Evolutionary conservation across 176 grass and related monocot genomes (phyloP).

Genomic region (Eragrostis nindensis): DNA sequence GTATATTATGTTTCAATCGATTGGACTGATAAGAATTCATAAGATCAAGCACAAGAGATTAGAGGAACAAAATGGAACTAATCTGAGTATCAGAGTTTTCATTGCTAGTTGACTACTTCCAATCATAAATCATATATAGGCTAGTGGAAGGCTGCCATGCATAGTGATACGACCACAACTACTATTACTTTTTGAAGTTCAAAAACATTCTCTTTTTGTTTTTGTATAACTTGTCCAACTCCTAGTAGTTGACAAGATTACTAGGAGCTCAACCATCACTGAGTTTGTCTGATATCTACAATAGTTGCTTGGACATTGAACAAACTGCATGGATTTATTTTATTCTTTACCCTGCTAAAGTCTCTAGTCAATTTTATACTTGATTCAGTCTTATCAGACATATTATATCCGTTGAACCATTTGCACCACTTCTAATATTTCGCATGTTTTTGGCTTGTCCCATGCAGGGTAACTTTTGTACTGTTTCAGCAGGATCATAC

Average conservation of each 20-base stretch:
- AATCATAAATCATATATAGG: background rate
- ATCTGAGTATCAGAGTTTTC: conserved; percentile 14
- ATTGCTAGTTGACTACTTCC: background rate
- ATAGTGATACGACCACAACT: background rate
- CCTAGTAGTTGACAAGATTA: background rate
- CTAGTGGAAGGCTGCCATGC: conserved; percentile 6
- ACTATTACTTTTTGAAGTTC: background rate
- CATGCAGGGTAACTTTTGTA: conserved; percentile 92
- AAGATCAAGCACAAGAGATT: background rate
- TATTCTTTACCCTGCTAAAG: background rate
- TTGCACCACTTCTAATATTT: conserved; percentile 10
- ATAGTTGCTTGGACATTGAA: background rate
- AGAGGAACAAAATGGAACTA: background rate
- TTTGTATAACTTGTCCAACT: background rate
- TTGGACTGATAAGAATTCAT: background rate
- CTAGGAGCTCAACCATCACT: background rate
- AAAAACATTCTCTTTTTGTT: background rate
- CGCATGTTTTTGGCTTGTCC: conserved; percentile 13
- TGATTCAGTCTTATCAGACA: conserved; percentile 11
- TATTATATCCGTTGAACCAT: background rate
- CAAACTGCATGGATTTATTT: background rate
- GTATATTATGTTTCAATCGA: conserved; percentile 18
- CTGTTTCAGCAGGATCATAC: conserved; percentile 85
- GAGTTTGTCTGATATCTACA: background rate
- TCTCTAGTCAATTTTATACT: background rate